Conservation (phyloP, 352 stramenopile genomes). For the Poterioochromonas sp. region DNA sequence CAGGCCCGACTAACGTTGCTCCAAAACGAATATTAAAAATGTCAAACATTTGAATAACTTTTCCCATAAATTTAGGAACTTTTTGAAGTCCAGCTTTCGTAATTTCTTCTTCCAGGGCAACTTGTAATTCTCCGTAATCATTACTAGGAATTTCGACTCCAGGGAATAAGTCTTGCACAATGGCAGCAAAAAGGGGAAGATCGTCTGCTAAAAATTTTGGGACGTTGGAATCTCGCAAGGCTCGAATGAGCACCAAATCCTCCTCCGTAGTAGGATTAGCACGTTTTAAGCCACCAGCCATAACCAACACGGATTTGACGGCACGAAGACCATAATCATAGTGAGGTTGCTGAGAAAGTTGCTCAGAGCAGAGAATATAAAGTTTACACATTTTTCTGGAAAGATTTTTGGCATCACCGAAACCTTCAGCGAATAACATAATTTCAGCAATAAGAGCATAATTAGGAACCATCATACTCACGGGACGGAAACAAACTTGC, state of each 20-base stretch:
- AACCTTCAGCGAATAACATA: slow-evolving; percentile 76
- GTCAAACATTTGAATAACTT: slow-evolving; percentile 85
- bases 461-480: slow-evolving; percentile 85
- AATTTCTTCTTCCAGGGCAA: slow-evolving; percentile 60
- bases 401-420: slow-evolving; percentile 65
- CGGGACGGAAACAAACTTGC: slow-evolving; percentile 63
- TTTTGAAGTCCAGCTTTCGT: slow-evolving; percentile 69
- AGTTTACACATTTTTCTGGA: slow-evolving; percentile 82
- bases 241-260: slow-evolving; percentile 75
- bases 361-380: slow-evolving; percentile 77
- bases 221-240: slow-evolving; percentile 83
- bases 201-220: slow-evolving; percentile 87
- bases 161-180: slow-evolving; percentile 79
- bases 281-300: slow-evolving; percentile 76
- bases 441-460: slow-evolving; percentile 73
- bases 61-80: slow-evolving; percentile 73
- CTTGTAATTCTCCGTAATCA: slow-evolving; percentile 66
- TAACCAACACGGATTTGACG: slow-evolving; percentile 76
- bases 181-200: slow-evolving; percentile 72
- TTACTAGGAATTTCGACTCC: slow-evolving; percentile 67
- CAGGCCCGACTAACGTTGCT: slow-evolving; percentile 72
- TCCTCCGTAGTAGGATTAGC: slow-evolving; percentile 75
- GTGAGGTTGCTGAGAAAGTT: slow-evolving; percentile 78
- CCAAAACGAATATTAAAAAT: slow-evolving; percentile 85
- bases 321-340: slow-evolving; percentile 83